phyloP scores from a whole-genome alignment of 106 monocot genomes.

The Hemerocallis citrina region DNA sequence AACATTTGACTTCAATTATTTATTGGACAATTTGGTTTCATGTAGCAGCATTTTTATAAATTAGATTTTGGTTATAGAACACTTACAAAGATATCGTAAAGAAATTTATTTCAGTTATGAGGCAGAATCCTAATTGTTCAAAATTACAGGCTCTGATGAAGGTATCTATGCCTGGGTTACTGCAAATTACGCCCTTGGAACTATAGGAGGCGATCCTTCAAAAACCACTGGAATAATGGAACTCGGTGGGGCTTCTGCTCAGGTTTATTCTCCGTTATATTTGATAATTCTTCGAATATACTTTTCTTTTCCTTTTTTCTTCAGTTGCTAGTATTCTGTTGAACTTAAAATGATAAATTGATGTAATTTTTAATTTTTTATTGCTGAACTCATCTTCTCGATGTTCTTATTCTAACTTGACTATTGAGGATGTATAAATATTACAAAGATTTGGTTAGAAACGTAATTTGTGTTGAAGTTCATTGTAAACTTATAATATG shows the following conservation, averaged over 20 bases:
- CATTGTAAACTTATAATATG: not conserved
- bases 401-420: not conserved
- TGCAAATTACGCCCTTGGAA: conserved; percentile 93
- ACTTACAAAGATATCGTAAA: no score
- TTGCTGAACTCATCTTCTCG: not conserved
- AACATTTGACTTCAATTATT: no score
- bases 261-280: conserved; percentile 29
- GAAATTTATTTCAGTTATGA: not conserved
- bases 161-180: conserved; percentile 97
- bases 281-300: not conserved
- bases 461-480: not conserved
- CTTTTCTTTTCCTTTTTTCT: not conserved
- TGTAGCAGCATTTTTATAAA: no score
- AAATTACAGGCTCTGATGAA: conserved; percentile 59
- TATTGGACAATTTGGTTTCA: no score
- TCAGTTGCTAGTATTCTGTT: not conserved
- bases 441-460: no score
- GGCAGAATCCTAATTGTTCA: not conserved
- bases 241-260: conserved; percentile 97
- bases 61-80: no score
- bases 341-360: not conserved
- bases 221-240: conserved; percentile 90
- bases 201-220: conserved; percentile 66
- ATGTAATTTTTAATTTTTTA: not conserved
- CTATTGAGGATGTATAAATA: no score